Evolutionary conservation across 2,329 filamentous ascomycete species (phyloP).

Genomic region (Orbilia oligospora): DNA sequence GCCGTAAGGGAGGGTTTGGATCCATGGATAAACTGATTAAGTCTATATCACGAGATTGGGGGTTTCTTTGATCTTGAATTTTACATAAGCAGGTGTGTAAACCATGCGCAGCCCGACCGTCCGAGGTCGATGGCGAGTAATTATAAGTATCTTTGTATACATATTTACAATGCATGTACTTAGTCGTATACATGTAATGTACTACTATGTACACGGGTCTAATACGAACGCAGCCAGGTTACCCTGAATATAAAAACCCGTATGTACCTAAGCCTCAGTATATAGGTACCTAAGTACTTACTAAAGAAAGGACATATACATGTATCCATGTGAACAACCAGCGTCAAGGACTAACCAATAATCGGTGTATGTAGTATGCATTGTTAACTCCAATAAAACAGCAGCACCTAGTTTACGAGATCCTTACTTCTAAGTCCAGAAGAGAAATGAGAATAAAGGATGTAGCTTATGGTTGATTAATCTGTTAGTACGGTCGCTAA

Average conservation of each 20-base stretch:
- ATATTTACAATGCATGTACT: no score
- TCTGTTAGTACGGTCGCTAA: background rate
- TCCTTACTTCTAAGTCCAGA: background rate
- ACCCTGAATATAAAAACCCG: no score
- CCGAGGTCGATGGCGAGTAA: conserved; percentile 4
- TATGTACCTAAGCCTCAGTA: no score
- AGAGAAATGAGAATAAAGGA: background rate
- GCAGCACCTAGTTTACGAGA: no score
- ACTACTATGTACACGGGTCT: background rate
- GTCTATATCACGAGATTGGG: conserved; percentile 40
- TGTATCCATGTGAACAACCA: no score
- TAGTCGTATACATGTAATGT: background rate
- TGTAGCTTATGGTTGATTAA: background rate
- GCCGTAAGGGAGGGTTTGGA: conserved; percentile 17
- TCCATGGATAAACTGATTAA: conserved; percentile 31
- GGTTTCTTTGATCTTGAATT: background rate
- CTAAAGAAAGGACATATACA: no score
- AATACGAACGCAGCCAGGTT: no score
- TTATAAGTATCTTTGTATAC: background rate
- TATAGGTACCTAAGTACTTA: no score
- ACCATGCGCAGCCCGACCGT: conserved; percentile 1
- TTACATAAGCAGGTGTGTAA: conserved; percentile 13
- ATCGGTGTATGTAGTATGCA: no score
- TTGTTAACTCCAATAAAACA: no score
- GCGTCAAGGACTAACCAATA: no score